These are phyloP conservation scores for Paulownia fortunei DNA, from an alignment of 257 asterid species.

Conservation along the genomic window DNA sequence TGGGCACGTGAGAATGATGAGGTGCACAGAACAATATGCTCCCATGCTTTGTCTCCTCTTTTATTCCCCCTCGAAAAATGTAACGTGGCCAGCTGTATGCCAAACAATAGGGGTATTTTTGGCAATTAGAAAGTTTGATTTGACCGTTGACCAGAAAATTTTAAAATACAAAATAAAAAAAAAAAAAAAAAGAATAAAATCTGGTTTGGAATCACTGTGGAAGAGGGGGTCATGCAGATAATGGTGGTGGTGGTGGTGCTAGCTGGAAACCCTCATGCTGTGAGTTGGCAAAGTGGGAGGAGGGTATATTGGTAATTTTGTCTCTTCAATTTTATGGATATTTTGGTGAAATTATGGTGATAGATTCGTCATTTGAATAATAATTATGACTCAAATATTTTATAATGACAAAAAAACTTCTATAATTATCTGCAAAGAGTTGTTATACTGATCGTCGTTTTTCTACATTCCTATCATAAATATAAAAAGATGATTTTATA, in stretches of 20 bases:
- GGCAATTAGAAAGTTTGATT: not conserved
- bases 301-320: constrained; percentile 24
- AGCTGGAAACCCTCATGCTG: constrained; percentile 54
- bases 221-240: constrained; percentile 2
- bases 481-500: no score
- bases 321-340: not conserved
- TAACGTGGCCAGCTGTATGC: constrained; percentile 65
- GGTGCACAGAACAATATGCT: constrained; percentile 42
- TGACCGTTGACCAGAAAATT: constrained; percentile 52
- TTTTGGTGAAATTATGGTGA: no score
- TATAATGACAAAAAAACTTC: no score
- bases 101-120: constrained; percentile 39
- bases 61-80: constrained; percentile 28
- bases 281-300: constrained; percentile 45
- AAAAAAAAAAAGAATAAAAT: not conserved
- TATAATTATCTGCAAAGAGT: no score
- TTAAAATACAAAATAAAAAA: not conserved
- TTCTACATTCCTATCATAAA: no score
- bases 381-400: no score
- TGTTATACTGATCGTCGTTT: no score
- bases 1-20: constrained; percentile 59
- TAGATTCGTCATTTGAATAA: no score
- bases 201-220: constrained; percentile 7
- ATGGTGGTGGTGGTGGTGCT: constrained; percentile 30
- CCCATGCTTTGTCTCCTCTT: constrained; percentile 53